Evolutionary conservation across 208 protist genomes (phyloP), one percentile per base, ranked within the genome.

Genomic region (Borovskyia barvae): DNA sequence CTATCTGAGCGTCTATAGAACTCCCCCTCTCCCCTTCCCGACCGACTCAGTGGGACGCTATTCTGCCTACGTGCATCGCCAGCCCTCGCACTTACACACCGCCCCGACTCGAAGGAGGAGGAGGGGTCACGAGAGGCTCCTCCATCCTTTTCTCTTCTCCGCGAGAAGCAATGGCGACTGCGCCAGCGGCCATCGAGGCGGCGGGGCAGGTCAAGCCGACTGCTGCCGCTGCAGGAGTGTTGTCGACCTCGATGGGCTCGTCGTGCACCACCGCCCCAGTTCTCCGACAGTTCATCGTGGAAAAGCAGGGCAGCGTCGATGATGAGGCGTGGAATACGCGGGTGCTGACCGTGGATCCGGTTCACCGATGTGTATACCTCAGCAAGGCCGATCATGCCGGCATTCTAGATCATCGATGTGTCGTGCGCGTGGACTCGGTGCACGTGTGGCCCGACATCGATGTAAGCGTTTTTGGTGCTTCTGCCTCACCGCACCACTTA

Each of bases 281-380:
- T n/a, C 59, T 35, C 1, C 35, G 14, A 9, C 59, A 66, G 19
- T 66, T 66, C 29, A 42, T 58, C 5, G 20, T 66, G 0, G 59
- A 66, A 50, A 66, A 66, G 59, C 59, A 66, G 25, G 59, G 59
- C n/a, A 19, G 59, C 40, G 35, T 57, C 25, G 49, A 66, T 5
- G 24, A 58, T 0, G 20, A 17, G 5, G 0, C 42, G n/a, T 66
- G 59, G 59, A 22, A 51, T 42, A 66, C 59, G 12, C 59, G 59
- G 8, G 41, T 66, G n/a, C 32, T 66, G 35, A 52, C 49, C 48
- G 8, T 57, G 30, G 49, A 66, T 42, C 8, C 49, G 1, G 0
- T 28, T 1, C 37, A 50, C 36, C 17, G 37, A 15, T 24, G 39
- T 0, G 30, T 66, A 1, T 66, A 52, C 49, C 28, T 66, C 12